Conservation (phyloP, 352 stramenopile species). For the Thraustochytrium sp. region DNA sequence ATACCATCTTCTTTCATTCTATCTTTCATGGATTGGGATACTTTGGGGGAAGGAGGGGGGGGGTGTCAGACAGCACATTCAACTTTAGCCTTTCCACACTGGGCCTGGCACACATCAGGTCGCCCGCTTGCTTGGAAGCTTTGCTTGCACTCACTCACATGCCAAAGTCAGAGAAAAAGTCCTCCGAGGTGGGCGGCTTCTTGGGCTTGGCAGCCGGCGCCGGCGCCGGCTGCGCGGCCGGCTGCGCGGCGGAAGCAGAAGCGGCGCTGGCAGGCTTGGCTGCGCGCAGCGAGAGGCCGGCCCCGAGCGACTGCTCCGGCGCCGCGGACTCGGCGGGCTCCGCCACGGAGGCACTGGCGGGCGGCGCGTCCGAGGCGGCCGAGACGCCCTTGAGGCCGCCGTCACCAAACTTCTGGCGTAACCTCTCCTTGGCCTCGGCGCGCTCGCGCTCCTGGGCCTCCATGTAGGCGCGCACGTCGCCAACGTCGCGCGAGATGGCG, state of each 20-base stretch:
- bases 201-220: background rate
- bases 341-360: background rate
- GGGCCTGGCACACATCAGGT: too few species aligned
- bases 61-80: too few species aligned
- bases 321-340: background rate
- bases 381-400: constrained; percentile 10
- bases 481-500: background rate
- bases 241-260: background rate
- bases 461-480: background rate
- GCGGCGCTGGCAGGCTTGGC: background rate
- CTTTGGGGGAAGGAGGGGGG: too few species aligned
- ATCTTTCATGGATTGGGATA: too few species aligned
- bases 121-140: background rate
- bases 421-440: constrained; percentile 16
- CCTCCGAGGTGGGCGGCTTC: background rate
- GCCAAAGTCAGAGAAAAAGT: constrained; percentile 42
- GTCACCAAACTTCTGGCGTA: constrained; percentile 39
- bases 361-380: background rate
- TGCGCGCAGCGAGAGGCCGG: background rate
- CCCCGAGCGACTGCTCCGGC: too few species aligned
- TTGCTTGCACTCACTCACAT: background rate
- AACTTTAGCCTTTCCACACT: too few species aligned
- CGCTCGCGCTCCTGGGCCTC: constrained; percentile 31
- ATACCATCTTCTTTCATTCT: too few species aligned
- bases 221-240: background rate